Base-by-base conservation (phyloP, 2,329 filamentous ascomycete species). In the Colletotrichum limetticola region DNA sequence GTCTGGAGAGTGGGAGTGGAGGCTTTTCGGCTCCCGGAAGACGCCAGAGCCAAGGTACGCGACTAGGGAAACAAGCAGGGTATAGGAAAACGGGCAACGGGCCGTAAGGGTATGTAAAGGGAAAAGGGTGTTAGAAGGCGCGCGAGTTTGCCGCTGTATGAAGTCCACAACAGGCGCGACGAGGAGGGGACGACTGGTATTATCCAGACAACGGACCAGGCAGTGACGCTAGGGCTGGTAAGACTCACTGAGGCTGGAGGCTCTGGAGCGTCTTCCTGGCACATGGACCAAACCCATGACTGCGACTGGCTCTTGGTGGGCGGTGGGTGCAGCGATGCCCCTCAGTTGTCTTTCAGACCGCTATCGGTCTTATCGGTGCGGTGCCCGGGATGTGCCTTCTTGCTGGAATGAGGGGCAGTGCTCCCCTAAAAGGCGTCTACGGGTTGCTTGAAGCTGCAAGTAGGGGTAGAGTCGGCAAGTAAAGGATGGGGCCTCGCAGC, bases 251-350 rank as follows among this genome's bases (percentile, higher is more conserved):
- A 73, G 71, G 71, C 71, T 73, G 67, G 71, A 73, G 61, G 71
- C 66, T 71, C 71, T 73, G 56, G 71, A 73, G 66, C 71, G 71
- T 73, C 71, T 71, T 65, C 74, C 74, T 56, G 75, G 75, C 75
- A 76, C 75, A 76, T 76, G 75, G 61, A 76, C 74, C 65, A 75
- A 68, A 71, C 73, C 74, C 74, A 76, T 76, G 71, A 71, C 64
- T 74, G 66, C 61, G 66, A 76, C 74, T 76, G 74, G 74, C 71
- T 74, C 61, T 61, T 5, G 32, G 32, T 65, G 24, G 30, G 62
- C 32, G 55, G 66, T 72, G 61, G 60, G 49, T 72, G 71, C 63
- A 74, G 69, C 56, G 64, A 55, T 74, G 63, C 72, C 70, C 58
- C 63, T 74, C 71, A 73, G 42, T 59, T 63, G 61, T 46, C n/a